These are phyloP conservation scores for Globisporangium splendens DNA, from an alignment of 352 stramenopile genomes.

Conservation along the genomic window DNA sequence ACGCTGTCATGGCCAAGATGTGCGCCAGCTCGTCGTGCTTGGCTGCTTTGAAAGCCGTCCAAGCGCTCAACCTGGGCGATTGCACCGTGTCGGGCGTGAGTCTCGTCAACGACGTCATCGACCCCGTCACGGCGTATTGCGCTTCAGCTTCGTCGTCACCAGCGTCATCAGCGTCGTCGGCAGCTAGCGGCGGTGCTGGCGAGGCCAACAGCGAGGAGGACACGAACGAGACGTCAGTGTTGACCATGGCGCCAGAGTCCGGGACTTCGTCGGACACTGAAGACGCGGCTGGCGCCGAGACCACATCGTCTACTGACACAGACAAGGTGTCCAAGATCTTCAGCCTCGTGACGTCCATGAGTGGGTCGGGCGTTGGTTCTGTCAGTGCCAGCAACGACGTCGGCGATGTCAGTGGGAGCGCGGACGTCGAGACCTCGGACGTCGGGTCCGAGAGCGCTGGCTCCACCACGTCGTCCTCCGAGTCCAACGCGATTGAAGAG, in stretches of 20 bases:
- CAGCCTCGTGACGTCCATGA: too few species aligned
- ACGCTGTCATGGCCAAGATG: conserved; percentile 23
- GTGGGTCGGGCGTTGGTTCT: too few species aligned
- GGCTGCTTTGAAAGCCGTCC: conserved; percentile 18
- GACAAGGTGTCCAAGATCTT: too few species aligned
- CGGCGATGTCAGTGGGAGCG: too few species aligned
- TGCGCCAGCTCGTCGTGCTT: conserved; percentile 32
- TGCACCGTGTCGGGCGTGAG: conserved; percentile 28
- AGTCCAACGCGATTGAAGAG: too few species aligned
- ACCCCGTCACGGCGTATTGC: conserved; percentile 27
- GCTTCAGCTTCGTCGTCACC: conserved; percentile 14
- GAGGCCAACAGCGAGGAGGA: background rate
- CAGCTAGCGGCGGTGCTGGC: background rate
- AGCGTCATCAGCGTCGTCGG: conserved; percentile 7
- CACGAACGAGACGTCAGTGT: background rate
- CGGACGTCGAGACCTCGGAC: too few species aligned
- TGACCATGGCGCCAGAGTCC: background rate
- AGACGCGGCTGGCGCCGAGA: background rate
- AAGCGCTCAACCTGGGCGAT: conserved; percentile 24
- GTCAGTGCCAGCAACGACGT: too few species aligned
- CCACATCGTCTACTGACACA: background rate
- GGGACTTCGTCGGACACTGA: background rate
- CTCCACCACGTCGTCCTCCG: too few species aligned
- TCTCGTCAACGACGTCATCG: conserved; percentile 28
- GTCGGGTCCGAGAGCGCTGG: too few species aligned